phyloP scores from a whole-genome alignment of 352 stramenopile species.

The Globisporangium okanoganense region DNA sequence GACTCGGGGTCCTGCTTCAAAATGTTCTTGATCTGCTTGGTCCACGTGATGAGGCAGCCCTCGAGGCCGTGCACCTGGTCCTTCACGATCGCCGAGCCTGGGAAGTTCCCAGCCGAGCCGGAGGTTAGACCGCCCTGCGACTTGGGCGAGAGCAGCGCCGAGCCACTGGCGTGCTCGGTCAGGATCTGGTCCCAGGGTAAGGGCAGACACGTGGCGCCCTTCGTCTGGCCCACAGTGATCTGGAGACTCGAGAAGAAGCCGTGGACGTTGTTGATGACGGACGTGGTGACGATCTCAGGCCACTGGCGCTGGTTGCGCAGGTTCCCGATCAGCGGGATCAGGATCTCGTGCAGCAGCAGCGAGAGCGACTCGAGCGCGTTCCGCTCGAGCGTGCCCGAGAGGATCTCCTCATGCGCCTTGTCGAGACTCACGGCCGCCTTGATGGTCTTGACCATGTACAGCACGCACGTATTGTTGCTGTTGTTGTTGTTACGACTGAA shows the following conservation, averaged over 20 bases:
- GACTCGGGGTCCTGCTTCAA: conserved; percentile 87
- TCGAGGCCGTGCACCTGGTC: conserved; percentile 87
- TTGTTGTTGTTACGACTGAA: conserved; percentile 22
- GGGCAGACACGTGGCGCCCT: conserved; percentile 78
- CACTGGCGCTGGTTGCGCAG: conserved; percentile 74
- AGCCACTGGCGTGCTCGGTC: conserved; percentile 40
- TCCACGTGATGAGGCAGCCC: conserved; percentile 91
- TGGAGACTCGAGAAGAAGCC: conserved; percentile 82
- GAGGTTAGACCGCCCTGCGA: background rate
- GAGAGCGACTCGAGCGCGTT: conserved; percentile 73
- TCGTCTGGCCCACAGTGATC: conserved; percentile 86
- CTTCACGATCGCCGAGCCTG: conserved; percentile 35
- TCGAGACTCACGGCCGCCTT: conserved; percentile 61
- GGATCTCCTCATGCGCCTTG: conserved; percentile 64
- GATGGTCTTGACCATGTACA: conserved; percentile 75
- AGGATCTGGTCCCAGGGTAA: conserved; percentile 78
- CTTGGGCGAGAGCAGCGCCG: conserved; percentile 12
- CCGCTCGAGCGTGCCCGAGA: conserved; percentile 67
- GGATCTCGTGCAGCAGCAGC: conserved; percentile 69
- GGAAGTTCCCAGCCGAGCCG: conserved; percentile 6
- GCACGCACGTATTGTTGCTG: conserved; percentile 28
- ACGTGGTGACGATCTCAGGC: conserved; percentile 80
- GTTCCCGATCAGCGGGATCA: conserved; percentile 74
- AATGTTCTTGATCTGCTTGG: conserved; percentile 94
- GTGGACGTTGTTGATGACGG: conserved; percentile 72